phyloP scores from a whole-genome alignment of 495 filamentous ascomycete genomes.

The Penicillium arizonense region DNA sequence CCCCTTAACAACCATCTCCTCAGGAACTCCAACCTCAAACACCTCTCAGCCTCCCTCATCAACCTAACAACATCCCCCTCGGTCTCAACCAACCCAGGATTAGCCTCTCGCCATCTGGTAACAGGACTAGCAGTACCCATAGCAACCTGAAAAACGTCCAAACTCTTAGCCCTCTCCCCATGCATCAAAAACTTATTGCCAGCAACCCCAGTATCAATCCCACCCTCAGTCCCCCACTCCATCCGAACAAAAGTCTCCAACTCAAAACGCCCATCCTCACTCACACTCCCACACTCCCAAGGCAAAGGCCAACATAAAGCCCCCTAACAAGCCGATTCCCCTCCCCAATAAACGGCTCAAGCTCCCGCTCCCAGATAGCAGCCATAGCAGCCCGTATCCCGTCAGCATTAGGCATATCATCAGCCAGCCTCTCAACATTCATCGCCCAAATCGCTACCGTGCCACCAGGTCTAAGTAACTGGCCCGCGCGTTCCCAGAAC shows the following conservation, averaged over 20 bases:
- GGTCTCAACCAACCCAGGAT: constrained; percentile 31
- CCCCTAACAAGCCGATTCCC: constrained; percentile 37
- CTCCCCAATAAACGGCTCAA: constrained; percentile 31
- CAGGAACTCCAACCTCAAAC: constrained; percentile 19
- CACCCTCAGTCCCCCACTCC: constrained; percentile 38
- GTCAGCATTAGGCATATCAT: constrained; percentile 29
- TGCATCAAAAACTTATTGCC: constrained; percentile 23
- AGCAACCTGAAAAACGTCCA: constrained; percentile 34
- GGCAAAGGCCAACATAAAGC: constrained; percentile 44
- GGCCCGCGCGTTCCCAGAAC: constrained; percentile 52
- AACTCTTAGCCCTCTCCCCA: constrained; percentile 11
- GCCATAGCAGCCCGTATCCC: constrained; percentile 31
- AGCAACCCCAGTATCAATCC: constrained; percentile 14
- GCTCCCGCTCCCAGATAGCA: constrained; percentile 23
- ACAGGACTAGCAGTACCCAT: constrained; percentile 42
- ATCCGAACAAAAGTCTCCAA: constrained; percentile 34
- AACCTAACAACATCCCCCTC: constrained; percentile 24
- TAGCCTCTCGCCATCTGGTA: constrained; percentile 48
- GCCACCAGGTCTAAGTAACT: constrained; percentile 52
- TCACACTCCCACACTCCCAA: constrained; percentile 33
- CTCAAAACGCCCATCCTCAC: constrained; percentile 34
- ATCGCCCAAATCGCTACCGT: constrained; percentile 55
- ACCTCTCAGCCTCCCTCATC: constrained; percentile 16
- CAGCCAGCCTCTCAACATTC: constrained; percentile 22
- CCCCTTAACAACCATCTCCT: constrained; percentile 14